phyloP scores from a whole-genome alignment of 2,329 filamentous ascomycete genomes.

The Exophiala mesophila region DNA sequence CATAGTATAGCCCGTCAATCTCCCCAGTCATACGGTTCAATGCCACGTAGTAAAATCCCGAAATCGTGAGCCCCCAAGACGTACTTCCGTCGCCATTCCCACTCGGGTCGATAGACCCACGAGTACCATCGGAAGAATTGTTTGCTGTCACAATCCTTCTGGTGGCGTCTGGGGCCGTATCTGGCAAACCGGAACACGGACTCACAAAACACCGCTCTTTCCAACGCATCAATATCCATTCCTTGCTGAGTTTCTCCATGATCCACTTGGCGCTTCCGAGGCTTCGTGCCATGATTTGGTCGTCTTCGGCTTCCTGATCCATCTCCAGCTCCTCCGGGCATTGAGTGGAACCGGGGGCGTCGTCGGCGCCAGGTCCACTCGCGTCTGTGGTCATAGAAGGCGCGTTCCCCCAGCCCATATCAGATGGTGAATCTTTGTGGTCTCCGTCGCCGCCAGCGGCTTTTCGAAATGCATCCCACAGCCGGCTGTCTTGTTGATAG shows the following conservation, averaged over 20 bases:
- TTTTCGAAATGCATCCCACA: conserved; percentile 21
- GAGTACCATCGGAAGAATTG: conserved; percentile 1
- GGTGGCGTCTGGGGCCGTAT: conserved; percentile 2
- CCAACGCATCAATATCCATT: conserved; percentile 50
- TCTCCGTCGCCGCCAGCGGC: conserved; percentile 13
- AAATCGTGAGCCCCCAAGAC: conserved; percentile 45
- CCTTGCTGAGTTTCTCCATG: conserved; percentile 29
- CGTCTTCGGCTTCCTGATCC: conserved; percentile 15
- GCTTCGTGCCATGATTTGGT: conserved; percentile 20
- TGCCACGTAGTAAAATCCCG: conserved; percentile 48
- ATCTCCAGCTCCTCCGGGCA: conserved; percentile 33
- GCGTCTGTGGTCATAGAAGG: neutral
- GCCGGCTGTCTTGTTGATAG: conserved; percentile 16
- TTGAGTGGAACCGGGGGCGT: neutral
- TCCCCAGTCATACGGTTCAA: conserved; percentile 42
- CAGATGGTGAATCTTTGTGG: conserved; percentile 24
- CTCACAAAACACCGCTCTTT: conserved; percentile 48
- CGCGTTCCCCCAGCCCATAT: neutral
- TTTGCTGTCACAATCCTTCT: conserved; percentile 13
- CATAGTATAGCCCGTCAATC: conserved; percentile 47
- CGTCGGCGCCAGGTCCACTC: neutral
- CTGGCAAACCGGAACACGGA: neutral
- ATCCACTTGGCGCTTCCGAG: conserved; percentile 24
- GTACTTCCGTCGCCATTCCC: conserved; percentile 14
- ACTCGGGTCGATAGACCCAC: neutral